phyloP scores from a whole-genome alignment of 768 basidiomycete genomes.

The Clavaria fumosa region DNA sequence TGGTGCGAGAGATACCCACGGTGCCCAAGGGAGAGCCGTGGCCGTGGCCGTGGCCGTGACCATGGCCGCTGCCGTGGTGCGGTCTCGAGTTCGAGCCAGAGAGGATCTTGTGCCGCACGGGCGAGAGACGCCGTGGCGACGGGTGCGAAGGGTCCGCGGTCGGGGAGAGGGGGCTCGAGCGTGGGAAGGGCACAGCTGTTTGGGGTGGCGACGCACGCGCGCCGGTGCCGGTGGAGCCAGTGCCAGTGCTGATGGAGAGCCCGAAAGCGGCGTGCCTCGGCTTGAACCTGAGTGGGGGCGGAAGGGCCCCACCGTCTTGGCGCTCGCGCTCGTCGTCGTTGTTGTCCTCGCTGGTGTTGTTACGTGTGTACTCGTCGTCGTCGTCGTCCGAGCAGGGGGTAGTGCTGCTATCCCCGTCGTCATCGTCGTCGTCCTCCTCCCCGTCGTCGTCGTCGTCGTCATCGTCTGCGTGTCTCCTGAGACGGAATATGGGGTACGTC shows the following conservation, averaged over 20 bases:
- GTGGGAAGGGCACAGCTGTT: constrained; percentile 28
- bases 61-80: too few relatives aligned
- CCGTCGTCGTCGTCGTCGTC: too few relatives aligned
- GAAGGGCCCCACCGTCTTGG: background rate
- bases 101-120: constrained; percentile 11
- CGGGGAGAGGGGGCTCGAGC: constrained; percentile 18
- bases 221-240: constrained; percentile 10
- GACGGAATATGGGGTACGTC: too few relatives aligned
- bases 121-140: constrained; percentile 21
- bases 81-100: constrained; percentile 18
- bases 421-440: constrained; percentile 25
- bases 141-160: constrained; percentile 8
- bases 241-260: constrained; percentile 11
- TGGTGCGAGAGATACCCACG: constrained; percentile 25
- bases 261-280: constrained; percentile 13
- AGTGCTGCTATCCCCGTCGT: constrained; percentile 20
- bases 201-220: constrained; percentile 3
- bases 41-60: too few relatives aligned
- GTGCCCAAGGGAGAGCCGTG: too few relatives aligned
- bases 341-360: constrained; percentile 17
- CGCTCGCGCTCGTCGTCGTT: constrained; percentile 10
- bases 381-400: constrained; percentile 16
- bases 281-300: constrained; percentile 7
- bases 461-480: too few relatives aligned
- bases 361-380: constrained; percentile 10